Base-by-base conservation (phyloP, 2,329 filamentous ascomycete genomes). In the Macrophomina tecta region DNA sequence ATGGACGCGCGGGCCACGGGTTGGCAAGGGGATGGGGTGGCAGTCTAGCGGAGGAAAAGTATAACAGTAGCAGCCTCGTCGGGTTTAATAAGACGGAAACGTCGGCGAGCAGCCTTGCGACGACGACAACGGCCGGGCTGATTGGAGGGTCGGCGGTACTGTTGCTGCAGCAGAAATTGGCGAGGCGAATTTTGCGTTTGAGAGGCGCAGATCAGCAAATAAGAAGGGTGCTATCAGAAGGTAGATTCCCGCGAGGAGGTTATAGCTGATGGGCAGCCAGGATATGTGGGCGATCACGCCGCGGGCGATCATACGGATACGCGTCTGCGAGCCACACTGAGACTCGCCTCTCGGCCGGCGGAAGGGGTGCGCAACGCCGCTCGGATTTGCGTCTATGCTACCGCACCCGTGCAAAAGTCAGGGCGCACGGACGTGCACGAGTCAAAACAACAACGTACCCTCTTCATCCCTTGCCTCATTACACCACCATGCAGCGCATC, bases 231-330 rank as follows among this genome's bases (percentile, higher is more conserved):
- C 16, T 36, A 36, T 49, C 42, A 49, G 14, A 49, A 7, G 28
- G 3, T 14, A 36, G 30, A 5, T 28, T 28, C 45, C n/a, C 5
- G 23, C 30, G 8, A 45, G 34, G 34, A 28, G 28, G 46, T 60
- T n/a, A 9, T 4, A 23, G 40, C 38, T 60, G 36, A 60, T 48
- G 42, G 16, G 56, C 28, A 34, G 56, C 32, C n/a, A 9, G 58
- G 58, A 38, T 36, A 12, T n/a, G 11, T 4, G n/a, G 58, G 58
- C 45, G 58, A 36, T 36, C 58, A 62, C 23, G 32, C n/a, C 58
- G 45, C 58, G 16, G 58, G 8, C 58, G 58, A 62, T 62, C 58
- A 40, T 23, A 49, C 58, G n/a, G 11, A 55, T 55, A 55, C 52
- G 52, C 52, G 32, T 40, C 52, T 14, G 32, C 16, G 23, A 4